These are phyloP conservation scores for Dendrobium chrysotoxum DNA, from an alignment of 106 monocot species.

Conservation along the genomic window DNA sequence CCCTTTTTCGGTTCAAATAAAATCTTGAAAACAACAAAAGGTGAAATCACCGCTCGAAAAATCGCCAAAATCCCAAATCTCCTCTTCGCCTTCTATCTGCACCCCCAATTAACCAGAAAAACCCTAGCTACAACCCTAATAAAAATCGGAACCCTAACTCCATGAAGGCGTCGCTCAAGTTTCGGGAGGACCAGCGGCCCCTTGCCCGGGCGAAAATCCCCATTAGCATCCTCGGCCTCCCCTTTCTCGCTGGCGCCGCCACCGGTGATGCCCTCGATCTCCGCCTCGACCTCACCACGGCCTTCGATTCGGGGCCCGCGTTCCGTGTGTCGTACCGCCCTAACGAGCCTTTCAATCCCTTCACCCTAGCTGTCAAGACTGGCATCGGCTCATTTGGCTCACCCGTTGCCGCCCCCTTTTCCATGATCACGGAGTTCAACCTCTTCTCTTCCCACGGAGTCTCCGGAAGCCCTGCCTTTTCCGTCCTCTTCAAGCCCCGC, in stretches of 20 bases:
- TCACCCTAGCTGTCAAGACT: slow-evolving; percentile 55
- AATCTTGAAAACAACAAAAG: no score
- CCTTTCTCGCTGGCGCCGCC: slow-evolving; percentile 56
- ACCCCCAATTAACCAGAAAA: no score
- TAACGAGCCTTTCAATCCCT: slow-evolving; percentile 56
- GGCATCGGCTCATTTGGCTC: slow-evolving; percentile 77
- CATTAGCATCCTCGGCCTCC: slow-evolving; percentile 74
- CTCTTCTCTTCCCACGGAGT: slow-evolving; percentile 21
- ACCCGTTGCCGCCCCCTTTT: slow-evolving; percentile 50
- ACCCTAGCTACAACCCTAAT: no score
- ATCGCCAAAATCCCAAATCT: no score
- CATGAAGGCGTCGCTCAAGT: slow-evolving; percentile 92
- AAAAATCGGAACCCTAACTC: no score
- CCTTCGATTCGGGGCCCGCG: slow-evolving; percentile 69
- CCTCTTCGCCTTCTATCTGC: no score
- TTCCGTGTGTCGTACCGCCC: slow-evolving; percentile 81
- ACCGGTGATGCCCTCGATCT: slow-evolving; percentile 63
- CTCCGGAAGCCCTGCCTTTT: slow-evolving; percentile 34
- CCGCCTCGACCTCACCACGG: slow-evolving; percentile 73
- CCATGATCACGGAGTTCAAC: slow-evolving; percentile 80
- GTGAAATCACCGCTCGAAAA: no score
- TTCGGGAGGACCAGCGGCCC: slow-evolving; percentile 56
- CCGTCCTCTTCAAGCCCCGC: slow-evolving; percentile 63
- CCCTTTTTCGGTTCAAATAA: no score
- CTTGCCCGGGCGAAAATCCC: slow-evolving; percentile 66